Conservation (phyloP, 2,329 filamentous ascomycete species). For the Colletotrichum magnum region DNA sequence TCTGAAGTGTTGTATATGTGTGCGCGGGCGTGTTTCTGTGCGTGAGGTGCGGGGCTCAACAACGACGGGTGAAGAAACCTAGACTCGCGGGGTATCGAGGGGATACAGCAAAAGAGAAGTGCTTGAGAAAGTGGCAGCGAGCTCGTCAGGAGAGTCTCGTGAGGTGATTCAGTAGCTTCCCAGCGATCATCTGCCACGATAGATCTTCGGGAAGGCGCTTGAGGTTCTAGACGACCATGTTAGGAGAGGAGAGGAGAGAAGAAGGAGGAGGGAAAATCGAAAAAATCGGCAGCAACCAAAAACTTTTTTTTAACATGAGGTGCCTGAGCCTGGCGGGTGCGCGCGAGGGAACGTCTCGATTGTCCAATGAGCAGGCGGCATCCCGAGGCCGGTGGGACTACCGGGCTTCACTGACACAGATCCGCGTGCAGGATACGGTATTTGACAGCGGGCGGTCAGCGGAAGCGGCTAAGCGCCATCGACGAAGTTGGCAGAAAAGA, state of each 20-base stretch:
- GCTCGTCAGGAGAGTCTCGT: slow-evolving; percentile 41
- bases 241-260: slow-evolving; percentile 39
- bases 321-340: slow-evolving; percentile 25
- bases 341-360: slow-evolving; percentile 20
- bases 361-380: slow-evolving; percentile 38
- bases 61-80: slow-evolving; percentile 29
- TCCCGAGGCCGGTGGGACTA: slow-evolving; percentile 26
- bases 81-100: slow-evolving; percentile 6
- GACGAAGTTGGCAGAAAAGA: slow-evolving; percentile 27
- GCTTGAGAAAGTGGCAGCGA: slow-evolving; percentile 34
- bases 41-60: slow-evolving; percentile 29
- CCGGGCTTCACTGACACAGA: slow-evolving; percentile 32
- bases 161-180: slow-evolving; percentile 39
- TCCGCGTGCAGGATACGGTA: slow-evolving; percentile 27
- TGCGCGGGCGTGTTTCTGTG: neutral
- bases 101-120: slow-evolving; percentile 24
- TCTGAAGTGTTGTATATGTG: neutral
- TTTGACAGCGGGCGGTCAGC: slow-evolving; percentile 34
- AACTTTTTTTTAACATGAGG: slow-evolving; percentile 40
- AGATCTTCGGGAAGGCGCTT: slow-evolving; percentile 42
- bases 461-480: slow-evolving; percentile 11
- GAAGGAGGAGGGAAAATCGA: slow-evolving; percentile 30
- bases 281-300: slow-evolving; percentile 34
- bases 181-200: slow-evolving; percentile 44
- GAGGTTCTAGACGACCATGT: slow-evolving; percentile 40